Base-by-base conservation (phyloP, 345 rosid species). In the Boechera retrofracta region DNA sequence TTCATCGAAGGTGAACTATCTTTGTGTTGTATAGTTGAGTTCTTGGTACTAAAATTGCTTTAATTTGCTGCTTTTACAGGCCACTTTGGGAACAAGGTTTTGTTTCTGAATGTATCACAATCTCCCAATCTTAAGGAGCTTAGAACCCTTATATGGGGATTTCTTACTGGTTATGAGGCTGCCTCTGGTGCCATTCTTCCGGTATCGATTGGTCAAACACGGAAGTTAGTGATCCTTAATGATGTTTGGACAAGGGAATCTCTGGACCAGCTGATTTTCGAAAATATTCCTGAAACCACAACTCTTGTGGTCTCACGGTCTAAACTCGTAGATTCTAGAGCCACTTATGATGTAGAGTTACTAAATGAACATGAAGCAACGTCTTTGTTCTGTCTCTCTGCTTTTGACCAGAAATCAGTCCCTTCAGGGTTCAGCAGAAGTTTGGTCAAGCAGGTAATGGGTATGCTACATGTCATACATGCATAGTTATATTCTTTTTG, bases 241-340 rank as follows among this genome's bases (percentile, higher is more conserved):
- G 99, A 95, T 82, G 97, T 92, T 48, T 94, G 99, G 98, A 84
- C 89, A 7, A 36, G 45, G 9, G 63, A 83, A 31, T 88, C 77
- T 6, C 89, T 94, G 33, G 87, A 90, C 56, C 88, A 81, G 77
- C 87, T 94, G 15, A 77, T 87, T 64, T 77, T 71, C 15, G 24
- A 21, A 21, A 57, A 29, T 31, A 8, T 73, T 7, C 82, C 86
- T 7, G 91, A 92, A 15, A 85, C 86, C 76, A 81, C 85, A 69
- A 95, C 88, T 10, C 90, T 95, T n/a, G 91, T 92, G 26, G 92
- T 90, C 75, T 95, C 99, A 0, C 77, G 98, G 44, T 86, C 86
- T 77, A 88, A 75, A 74, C 86, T 95, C 74, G 81, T 81, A 4
- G 63, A 73, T 6, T 72, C 88, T 54, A 58, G 11, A 26, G 44